These are phyloP conservation scores for Elsinoe batatas DNA, from an alignment of 2,329 filamentous ascomycete species.

Conservation along the genomic window DNA sequence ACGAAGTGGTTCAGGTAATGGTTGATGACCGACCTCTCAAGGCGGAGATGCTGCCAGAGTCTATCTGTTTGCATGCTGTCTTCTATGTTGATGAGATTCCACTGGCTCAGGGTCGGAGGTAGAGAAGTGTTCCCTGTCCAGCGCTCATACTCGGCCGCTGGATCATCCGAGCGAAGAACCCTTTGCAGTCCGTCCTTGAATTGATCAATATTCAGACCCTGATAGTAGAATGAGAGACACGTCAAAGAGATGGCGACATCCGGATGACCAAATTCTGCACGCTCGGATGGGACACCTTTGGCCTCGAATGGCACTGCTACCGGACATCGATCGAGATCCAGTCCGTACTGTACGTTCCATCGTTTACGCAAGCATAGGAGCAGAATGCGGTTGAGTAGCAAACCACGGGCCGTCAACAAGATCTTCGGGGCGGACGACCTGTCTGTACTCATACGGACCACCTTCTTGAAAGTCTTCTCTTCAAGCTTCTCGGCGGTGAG, in stretches of 20 bases:
- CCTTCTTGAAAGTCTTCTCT: neutral
- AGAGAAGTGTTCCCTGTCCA: slow-evolving; percentile 9
- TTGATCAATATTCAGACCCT: slow-evolving; percentile 43
- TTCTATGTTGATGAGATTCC: slow-evolving; percentile 45
- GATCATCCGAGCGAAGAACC: slow-evolving; percentile 45
- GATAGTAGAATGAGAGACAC: slow-evolving; percentile 57
- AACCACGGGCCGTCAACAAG: slow-evolving; percentile 51
- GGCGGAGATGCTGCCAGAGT: slow-evolving; percentile 46
- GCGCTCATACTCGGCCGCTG: slow-evolving; percentile 41
- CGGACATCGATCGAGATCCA: slow-evolving; percentile 40
- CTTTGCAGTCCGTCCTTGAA: slow-evolving; percentile 36
- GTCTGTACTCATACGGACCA: neutral
- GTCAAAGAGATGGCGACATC: slow-evolving; percentile 58
- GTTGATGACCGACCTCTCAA: slow-evolving; percentile 48
- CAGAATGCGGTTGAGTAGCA: slow-evolving; percentile 52
- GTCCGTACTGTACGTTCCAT: slow-evolving; percentile 55
- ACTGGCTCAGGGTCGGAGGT: slow-evolving; percentile 9
- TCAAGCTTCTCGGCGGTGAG: neutral
- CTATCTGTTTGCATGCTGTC: slow-evolving; percentile 41
- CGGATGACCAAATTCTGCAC: slow-evolving; percentile 59
- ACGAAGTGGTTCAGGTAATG: slow-evolving; percentile 59
- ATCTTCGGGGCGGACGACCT: slow-evolving; percentile 1
- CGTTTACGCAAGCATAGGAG: slow-evolving; percentile 51
- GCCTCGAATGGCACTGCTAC: slow-evolving; percentile 59
- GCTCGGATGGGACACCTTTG: slow-evolving; percentile 53